Conservation (phyloP, 176 grass and related monocot species). For the Zoysia japonica region DNA sequence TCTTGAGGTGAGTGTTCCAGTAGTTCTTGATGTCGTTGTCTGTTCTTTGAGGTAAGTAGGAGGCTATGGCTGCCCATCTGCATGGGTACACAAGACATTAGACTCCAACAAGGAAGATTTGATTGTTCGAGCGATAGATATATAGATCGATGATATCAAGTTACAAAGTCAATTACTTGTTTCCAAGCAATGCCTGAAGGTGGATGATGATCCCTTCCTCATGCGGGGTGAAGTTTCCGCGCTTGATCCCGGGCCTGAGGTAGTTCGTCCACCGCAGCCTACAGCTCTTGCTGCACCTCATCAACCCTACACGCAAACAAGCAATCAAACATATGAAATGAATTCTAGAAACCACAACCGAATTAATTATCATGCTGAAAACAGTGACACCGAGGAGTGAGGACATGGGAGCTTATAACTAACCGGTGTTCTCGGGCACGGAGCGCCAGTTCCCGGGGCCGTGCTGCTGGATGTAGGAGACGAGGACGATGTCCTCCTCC, state of each 20-base stretch:
- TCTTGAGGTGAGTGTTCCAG: conserved; percentile 69
- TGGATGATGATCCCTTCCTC: conserved; percentile 70
- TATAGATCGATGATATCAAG: not conserved
- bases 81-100: not conserved
- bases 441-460: conserved; percentile 61
- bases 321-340: not conserved
- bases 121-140: not conserved
- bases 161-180: conserved; percentile 28
- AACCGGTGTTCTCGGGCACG: conserved; percentile 55
- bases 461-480: conserved; percentile 68
- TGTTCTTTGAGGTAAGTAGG: conserved; percentile 58
- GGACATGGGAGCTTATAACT: not conserved
- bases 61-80: conserved; percentile 68
- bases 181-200: conserved; percentile 60
- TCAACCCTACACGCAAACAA: conserved; percentile 43
- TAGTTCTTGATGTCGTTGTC: conserved; percentile 71
- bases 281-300: conserved; percentile 67
- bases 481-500: conserved; percentile 62
- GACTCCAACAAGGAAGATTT: not conserved
- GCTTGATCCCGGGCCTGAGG: conserved; percentile 48
- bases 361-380: not conserved
- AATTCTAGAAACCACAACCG: not conserved
- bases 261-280: conserved; percentile 62
- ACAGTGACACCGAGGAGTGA: too few relatives aligned
- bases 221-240: conserved; percentile 56